Evolutionary conservation across 805 yeast species (phyloP).

Genomic region (Starmerella apicola): DNA sequence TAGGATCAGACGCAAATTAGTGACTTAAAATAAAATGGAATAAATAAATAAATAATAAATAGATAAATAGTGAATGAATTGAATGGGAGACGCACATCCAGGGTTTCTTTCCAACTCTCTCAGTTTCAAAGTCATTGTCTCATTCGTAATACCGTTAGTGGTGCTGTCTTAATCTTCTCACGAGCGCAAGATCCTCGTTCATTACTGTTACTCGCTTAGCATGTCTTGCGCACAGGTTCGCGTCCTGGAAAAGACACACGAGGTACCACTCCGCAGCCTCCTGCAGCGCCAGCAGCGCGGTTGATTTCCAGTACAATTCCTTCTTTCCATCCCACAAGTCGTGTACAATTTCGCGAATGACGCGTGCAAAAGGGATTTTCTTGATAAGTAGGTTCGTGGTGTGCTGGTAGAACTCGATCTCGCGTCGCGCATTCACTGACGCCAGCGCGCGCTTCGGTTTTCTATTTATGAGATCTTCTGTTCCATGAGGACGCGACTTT

Average conservation of each 20-base stretch:
- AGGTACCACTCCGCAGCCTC: slow-evolving; percentile 98
- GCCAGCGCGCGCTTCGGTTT: too few relatives aligned
- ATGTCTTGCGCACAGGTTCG: slow-evolving; percentile 96
- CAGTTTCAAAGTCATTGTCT: too few relatives aligned
- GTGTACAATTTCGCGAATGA: slow-evolving; percentile 90
- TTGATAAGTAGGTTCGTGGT: slow-evolving; percentile 90
- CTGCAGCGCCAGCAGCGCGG: slow-evolving; percentile 95
- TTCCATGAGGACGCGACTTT: too few relatives aligned
- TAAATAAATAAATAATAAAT: too few relatives aligned
- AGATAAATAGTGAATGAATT: too few relatives aligned
- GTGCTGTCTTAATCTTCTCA: slow-evolving; percentile 71
- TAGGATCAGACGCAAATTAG: too few relatives aligned
- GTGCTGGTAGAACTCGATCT: slow-evolving; percentile 89
- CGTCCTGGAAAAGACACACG: slow-evolving; percentile 92
- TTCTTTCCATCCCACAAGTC: slow-evolving; percentile 59
- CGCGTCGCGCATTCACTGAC: background rate
- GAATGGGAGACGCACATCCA: too few relatives aligned
- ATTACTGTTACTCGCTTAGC: slow-evolving; percentile 98
- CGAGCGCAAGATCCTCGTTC: slow-evolving; percentile 96
- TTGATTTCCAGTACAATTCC: slow-evolving; percentile 81
- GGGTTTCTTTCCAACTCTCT: too few relatives aligned
- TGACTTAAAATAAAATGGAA: too few relatives aligned
- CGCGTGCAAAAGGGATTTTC: slow-evolving; percentile 94
- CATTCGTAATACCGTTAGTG: too few relatives aligned
- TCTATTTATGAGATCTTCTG: too few relatives aligned